Percentiles rank a stretch among this genome's conserved stretches.
phyloP scores from a whole-genome alignment of 306 rosid species.

The Medicago truncatula region MtrunA17r5.0-ANR NC_053044.1:4023001-4023500 shows the following conservation, averaged over 20 bases:
- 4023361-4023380: slow-evolving; percentile 26
- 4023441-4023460: slow-evolving; percentile 64
- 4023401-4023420: slow-evolving; percentile 69
- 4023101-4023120: slow-evolving; percentile 59
- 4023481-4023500: slow-evolving; percentile 66
- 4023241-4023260: slow-evolving; percentile 82
- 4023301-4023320: neutral
- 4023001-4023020: slow-evolving; percentile 87
- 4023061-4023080: slow-evolving; percentile 70
- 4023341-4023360: neutral
- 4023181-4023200: slow-evolving; percentile 66
- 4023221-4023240: slow-evolving; percentile 59
- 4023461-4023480: slow-evolving; percentile 70
- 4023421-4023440: slow-evolving; percentile 75
- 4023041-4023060: slow-evolving; percentile 69
- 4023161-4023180: slow-evolving; percentile 37
- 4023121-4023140: slow-evolving; percentile 65
- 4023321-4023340: neutral
- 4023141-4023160: slow-evolving; percentile 40
- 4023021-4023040: slow-evolving; percentile 86
- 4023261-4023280: slow-evolving; percentile 40
- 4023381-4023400: slow-evolving; percentile 68
- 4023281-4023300: neutral
- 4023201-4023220: slow-evolving; percentile 79
- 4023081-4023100: slow-evolving; percentile 62